Evolutionary conservation across 257 asterid species (phyloP).

Genomic region (Handroanthus guayacan): DNA sequence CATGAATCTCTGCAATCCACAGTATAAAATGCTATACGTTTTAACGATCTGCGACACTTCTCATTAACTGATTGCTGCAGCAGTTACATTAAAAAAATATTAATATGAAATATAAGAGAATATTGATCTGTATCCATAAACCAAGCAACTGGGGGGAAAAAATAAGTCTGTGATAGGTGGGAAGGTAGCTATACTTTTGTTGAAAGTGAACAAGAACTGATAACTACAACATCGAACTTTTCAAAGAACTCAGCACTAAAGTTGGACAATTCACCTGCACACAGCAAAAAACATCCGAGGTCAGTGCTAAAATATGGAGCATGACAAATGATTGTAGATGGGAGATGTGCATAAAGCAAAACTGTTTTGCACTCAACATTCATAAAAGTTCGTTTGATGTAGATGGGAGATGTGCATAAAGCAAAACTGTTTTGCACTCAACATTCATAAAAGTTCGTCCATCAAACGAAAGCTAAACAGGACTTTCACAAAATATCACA

Average conservation of each 20-base stretch:
- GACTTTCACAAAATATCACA: conserved; percentile 1
- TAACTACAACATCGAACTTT: conserved; percentile 65
- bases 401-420: neutral
- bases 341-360: conserved; percentile 15
- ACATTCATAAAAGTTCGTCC: conserved; percentile 5
- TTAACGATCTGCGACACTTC: conserved; percentile 81
- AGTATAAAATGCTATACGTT: conserved; percentile 82
- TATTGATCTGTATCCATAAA: neutral
- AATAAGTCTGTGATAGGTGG: conserved; percentile 1
- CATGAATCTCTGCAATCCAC: conserved; percentile 96
- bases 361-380: conserved; percentile 6
- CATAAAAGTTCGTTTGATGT: neutral
- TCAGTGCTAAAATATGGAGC: conserved; percentile 22
- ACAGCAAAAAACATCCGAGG: conserved; percentile 1
- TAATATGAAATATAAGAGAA: conserved; percentile 5
- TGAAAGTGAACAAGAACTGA: conserved; percentile 60
- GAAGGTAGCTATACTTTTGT: conserved; percentile 53
- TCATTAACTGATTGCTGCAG: conserved; percentile 83
- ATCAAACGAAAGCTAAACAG: conserved; percentile 20
- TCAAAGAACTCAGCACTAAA: conserved; percentile 58
- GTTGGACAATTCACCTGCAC: conserved; percentile 57
- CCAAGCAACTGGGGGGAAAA: conserved; percentile 4
- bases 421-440: conserved; percentile 15
- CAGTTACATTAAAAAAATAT: conserved; percentile 27
- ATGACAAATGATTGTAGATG: neutral